A percentile compares a stretch with the other conserved stretches of the same genome.
phyloP scores from a whole-genome alignment of 805 yeast genomes.

The Ogataea dorogensis region DNA sequence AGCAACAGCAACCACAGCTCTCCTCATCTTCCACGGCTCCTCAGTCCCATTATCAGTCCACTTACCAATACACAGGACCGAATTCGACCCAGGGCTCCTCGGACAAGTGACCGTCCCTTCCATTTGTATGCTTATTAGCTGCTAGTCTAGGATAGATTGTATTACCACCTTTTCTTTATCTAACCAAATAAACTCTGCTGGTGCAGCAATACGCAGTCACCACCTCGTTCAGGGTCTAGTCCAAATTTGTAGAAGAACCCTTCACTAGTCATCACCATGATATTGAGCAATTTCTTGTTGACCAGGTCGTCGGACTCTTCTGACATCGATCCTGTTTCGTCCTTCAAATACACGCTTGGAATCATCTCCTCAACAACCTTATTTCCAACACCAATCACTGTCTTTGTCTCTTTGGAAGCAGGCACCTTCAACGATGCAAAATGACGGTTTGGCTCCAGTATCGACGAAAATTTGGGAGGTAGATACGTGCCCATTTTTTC shows the following conservation, averaged over 20 bases:
- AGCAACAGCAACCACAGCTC: constrained; percentile 17
- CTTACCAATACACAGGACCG: constrained; percentile 18
- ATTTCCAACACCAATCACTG: constrained; percentile 48
- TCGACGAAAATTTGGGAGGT: constrained; percentile 80
- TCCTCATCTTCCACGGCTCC: constrained; percentile 11
- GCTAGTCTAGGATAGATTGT: constrained; percentile 11
- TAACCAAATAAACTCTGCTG: constrained; percentile 39
- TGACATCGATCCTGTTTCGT: constrained; percentile 18
- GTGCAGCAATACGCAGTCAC: constrained; percentile 81
- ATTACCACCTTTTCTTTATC: constrained; percentile 6
- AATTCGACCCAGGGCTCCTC: constrained; percentile 9
- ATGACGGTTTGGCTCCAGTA: constrained; percentile 88
- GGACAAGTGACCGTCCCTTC: constrained; percentile 6
- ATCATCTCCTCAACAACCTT: constrained; percentile 27
- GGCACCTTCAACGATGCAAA: constrained; percentile 72
- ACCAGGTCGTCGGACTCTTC: constrained; percentile 19
- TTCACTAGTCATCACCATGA: constrained; percentile 81
- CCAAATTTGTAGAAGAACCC: constrained; percentile 85
- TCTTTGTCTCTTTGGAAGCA: constrained; percentile 42
- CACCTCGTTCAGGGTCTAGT: constrained; percentile 85
- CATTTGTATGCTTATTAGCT: constrained; percentile 6
- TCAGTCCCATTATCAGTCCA: constrained; percentile 19
- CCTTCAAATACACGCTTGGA: constrained; percentile 23
- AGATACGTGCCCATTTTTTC: constrained; percentile 86
- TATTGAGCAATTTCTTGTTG: constrained; percentile 41